Evolutionary conservation across 805 yeast species (phyloP).

Genomic region (Kluyveromyces nonfermentans): DNA sequence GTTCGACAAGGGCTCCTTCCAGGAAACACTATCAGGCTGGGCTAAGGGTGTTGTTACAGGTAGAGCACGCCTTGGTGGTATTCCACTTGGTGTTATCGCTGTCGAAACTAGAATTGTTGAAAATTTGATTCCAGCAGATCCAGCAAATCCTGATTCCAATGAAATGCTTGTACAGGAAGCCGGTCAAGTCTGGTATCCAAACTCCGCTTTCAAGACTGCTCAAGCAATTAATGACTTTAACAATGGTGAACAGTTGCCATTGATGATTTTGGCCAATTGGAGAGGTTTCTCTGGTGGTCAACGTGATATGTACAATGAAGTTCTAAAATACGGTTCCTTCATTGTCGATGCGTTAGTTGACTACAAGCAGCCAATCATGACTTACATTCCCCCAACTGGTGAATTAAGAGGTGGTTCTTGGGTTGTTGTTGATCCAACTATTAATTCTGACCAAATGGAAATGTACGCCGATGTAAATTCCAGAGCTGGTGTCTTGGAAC

Average conservation of each 20-base stretch:
- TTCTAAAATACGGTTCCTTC: slow-evolving; percentile 90
- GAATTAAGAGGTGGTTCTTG: slow-evolving; percentile 99
- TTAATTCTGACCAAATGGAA: slow-evolving; percentile 96
- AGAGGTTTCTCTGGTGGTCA: slow-evolving; percentile 99
- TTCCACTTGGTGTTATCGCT: slow-evolving; percentile 96
- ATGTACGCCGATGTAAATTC: slow-evolving; percentile 97
- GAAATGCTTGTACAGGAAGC: slow-evolving; percentile 87
- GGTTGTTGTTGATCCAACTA: slow-evolving; percentile 99
- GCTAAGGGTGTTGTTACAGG: slow-evolving; percentile 98
- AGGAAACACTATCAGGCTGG: slow-evolving; percentile 96
- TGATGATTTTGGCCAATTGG: slow-evolving; percentile 98
- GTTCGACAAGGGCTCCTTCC: slow-evolving; percentile 89
- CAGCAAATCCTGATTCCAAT: slow-evolving; percentile 93
- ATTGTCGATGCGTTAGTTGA: slow-evolving; percentile 96
- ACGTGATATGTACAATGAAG: slow-evolving; percentile 98
- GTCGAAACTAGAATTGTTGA: slow-evolving; percentile 90
- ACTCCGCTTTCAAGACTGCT: slow-evolving; percentile 97
- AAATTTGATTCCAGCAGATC: slow-evolving; percentile 92
- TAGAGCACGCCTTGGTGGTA: slow-evolving; percentile 97
- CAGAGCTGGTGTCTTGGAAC: slow-evolving; percentile 96
- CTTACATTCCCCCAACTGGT: slow-evolving; percentile 96
- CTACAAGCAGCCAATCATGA: slow-evolving; percentile 92
- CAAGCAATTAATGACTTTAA: slow-evolving; percentile 97
- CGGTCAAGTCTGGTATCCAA: slow-evolving; percentile 99
- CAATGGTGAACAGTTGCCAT: slow-evolving; percentile 94